These are phyloP conservation scores for Pseudogymnoascus destructans DNA, from an alignment of 2,329 filamentous ascomycete species.

Conservation along the genomic window DNA sequence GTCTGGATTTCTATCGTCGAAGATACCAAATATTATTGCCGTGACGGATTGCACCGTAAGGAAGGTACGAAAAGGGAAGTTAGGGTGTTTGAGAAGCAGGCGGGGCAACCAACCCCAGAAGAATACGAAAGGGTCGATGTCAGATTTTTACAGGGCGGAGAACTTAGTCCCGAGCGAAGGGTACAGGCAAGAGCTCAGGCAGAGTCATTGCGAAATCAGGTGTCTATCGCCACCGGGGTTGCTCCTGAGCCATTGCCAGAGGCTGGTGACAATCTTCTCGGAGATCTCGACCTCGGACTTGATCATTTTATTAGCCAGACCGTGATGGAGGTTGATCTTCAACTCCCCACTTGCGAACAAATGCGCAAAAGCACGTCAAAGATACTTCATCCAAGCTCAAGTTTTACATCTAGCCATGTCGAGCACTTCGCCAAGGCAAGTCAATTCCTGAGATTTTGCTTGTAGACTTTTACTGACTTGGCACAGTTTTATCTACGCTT, in stretches of 20 bases:
- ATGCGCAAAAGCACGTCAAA: conserved; percentile 50
- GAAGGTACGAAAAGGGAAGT: conserved; percentile 55
- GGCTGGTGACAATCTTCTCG: conserved; percentile 46
- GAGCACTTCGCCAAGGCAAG: conserved; percentile 67
- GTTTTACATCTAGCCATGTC: conserved; percentile 60
- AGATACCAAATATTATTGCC: conserved; percentile 58
- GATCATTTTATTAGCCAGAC: conserved; percentile 53
- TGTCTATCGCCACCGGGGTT: conserved; percentile 38
- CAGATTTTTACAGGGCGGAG: conserved; percentile 52
- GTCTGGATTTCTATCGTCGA: conserved; percentile 64
- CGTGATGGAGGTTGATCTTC: conserved; percentile 64
- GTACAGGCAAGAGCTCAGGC: conserved; percentile 26
- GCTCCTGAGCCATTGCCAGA: conserved; percentile 22
- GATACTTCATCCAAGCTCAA: conserved; percentile 57
- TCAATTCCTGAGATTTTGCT: conserved; percentile 6
- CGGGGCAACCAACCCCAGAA: conserved; percentile 48
- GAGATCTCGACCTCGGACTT: conserved; percentile 41
- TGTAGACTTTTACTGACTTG: not conserved
- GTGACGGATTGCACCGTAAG: conserved; percentile 53
- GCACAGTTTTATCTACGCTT: conserved; percentile 58
- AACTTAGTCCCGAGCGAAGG: conserved; percentile 40
- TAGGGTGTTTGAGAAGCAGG: conserved; percentile 57
- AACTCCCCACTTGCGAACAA: conserved; percentile 55
- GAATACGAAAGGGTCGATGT: conserved; percentile 54
- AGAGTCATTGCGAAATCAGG: conserved; percentile 28